Conservation (phyloP, 768 basidiomycete species). For the Trametopsis cervina region DNA sequence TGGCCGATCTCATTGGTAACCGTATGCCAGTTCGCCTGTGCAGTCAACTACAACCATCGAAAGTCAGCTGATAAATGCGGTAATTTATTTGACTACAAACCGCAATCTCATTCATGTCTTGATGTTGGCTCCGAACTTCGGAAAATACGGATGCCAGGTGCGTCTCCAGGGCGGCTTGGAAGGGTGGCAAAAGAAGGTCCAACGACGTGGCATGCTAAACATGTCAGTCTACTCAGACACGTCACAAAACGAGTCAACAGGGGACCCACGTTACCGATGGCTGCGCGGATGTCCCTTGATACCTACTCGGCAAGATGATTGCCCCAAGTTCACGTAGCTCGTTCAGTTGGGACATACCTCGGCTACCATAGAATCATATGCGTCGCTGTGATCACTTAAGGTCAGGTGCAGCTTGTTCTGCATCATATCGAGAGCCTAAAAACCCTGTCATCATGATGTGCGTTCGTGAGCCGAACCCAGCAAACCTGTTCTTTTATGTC, state of each 20-base stretch:
- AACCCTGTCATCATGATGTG: too few relatives aligned
- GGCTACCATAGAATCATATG: too few relatives aligned
- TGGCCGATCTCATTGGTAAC: not conserved
- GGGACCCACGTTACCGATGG: not conserved
- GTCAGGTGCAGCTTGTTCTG: too few relatives aligned
- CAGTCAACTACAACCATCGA: not conserved
- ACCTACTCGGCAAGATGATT: not conserved
- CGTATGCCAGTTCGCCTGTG: not conserved
- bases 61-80: not conserved
- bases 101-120: not conserved
- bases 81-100: not conserved
- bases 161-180: not conserved
- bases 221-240: not conserved
- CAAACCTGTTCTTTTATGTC: not conserved
- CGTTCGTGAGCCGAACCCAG: too few relatives aligned
- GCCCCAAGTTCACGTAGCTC: not conserved
- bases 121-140: not conserved
- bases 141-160: not conserved
- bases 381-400: too few relatives aligned
- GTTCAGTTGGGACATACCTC: too few relatives aligned
- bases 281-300: not conserved
- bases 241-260: not conserved
- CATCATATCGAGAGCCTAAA: too few relatives aligned
- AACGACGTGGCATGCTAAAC: not conserved
- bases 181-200: not conserved